These are phyloP conservation scores for Beta macrorhiza DNA, from an alignment of 179 eudicot species.

Conservation along the genomic window DNA sequence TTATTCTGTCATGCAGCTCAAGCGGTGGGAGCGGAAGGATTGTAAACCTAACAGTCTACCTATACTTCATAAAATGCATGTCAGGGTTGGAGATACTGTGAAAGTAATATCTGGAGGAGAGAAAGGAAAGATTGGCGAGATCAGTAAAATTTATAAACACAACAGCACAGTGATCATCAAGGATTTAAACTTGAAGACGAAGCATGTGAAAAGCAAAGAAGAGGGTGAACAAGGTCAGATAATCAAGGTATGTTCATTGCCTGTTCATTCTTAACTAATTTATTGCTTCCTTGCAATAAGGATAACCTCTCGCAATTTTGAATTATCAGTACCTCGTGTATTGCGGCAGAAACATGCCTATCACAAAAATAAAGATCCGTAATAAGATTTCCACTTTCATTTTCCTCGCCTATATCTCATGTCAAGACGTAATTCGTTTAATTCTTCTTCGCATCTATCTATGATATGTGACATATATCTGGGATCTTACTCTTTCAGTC, in stretches of 20 bases:
- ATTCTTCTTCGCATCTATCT: neutral
- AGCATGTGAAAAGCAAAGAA: constrained; percentile 74
- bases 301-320: neutral
- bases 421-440: neutral
- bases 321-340: neutral
- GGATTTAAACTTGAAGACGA: constrained; percentile 87
- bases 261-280: neutral
- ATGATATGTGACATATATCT: neutral
- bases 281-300: constrained; percentile 3
- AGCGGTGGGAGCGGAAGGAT: constrained; percentile 88
- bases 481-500: too few relatives aligned
- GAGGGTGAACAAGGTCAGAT: constrained; percentile 86
- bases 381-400: neutral
- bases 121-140: constrained; percentile 86
- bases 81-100: constrained; percentile 86
- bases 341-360: neutral
- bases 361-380: neutral
- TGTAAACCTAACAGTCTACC: constrained; percentile 98
- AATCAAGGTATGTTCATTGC: constrained; percentile 54
- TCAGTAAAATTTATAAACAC: constrained; percentile 63
- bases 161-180: constrained; percentile 70
- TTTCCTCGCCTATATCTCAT: neutral
- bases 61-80: constrained; percentile 82
- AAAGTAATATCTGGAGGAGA: constrained; percentile 91
- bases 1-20: constrained; percentile 48